Base-by-base conservation (phyloP, 2,329 filamentous ascomycete species). In the Neonectria hederae region DNA sequence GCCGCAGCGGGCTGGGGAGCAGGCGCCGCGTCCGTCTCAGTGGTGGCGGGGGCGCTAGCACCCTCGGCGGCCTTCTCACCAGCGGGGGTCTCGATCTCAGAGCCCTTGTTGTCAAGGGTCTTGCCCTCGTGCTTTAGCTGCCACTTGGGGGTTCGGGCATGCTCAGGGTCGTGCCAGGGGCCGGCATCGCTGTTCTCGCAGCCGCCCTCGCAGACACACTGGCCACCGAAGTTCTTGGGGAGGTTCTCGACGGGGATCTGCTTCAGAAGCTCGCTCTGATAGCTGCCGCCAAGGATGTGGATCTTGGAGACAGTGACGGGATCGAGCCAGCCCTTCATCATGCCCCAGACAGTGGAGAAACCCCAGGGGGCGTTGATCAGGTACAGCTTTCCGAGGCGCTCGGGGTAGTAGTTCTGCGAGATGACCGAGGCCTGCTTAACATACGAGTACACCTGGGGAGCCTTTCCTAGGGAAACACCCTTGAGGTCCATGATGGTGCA, bases 401-500 rank as follows among this genome's bases (percentile, higher is more conserved):
- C 96, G 8, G 96, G 96, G 83, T 99, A 99, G 89, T 98, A 97
- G 87, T 98, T 97, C 83, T 98, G 96, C 69, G 93, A 97, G 82
- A 99, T 92, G 78, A 84, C 90, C 35, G 93, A 96, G 49, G 93
- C 94, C 78, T 91, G 88, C 75, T 89, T 89, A 72, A 99, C 88
- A 83, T 97, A 98, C 59, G 89, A 87, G 84, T 97, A 97, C 63
- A 97, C 95, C 66, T 91, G 91, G 67, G 89, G 87, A 46, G 93
- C 90, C 81, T 92, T 96, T 78, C 85, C 86, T 73, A 98, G 83
- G 63, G 93, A 93, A 24, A 99, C 94, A 67, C 94, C 94, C 85
- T 97, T 97, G 79, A 97, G 87, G 81, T 99, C 96, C 91, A 98
- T 96, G 82, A 99, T 94, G 69, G 92, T 95, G 89, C 96, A 98